A percentile compares a stretch with the other conserved stretches of the same genome.
Evolutionary conservation across 1,284 basidiomycete genomes (phyloP).

Genomic region (Ustilago trichophora): DNA sequence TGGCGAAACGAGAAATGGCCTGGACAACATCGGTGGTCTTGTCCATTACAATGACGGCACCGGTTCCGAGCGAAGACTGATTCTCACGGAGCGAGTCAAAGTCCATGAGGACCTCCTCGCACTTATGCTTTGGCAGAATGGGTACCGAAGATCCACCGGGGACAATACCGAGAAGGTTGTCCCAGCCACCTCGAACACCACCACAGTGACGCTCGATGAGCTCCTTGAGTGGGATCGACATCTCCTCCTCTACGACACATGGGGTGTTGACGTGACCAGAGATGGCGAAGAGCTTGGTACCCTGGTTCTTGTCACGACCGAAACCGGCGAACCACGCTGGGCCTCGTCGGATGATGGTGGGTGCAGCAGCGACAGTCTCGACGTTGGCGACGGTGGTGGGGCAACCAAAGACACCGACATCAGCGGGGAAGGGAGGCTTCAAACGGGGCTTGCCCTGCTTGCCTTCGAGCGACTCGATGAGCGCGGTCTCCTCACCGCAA

Average conservation of each 20-base stretch:
- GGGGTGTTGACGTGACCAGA: slow-evolving; percentile 98
- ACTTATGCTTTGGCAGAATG: slow-evolving; percentile 78
- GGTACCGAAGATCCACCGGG: slow-evolving; percentile 96
- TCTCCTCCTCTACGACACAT: slow-evolving; percentile 97
- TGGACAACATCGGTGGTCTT: slow-evolving; percentile 85
- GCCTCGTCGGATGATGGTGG: slow-evolving; percentile 93
- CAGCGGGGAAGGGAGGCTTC: slow-evolving; percentile 99
- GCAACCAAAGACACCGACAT: slow-evolving; percentile 95
- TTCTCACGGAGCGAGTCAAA: slow-evolving; percentile 97
- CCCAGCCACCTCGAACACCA: slow-evolving; percentile 92
- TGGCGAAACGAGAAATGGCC: slow-evolving; percentile 90
- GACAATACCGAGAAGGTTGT: slow-evolving; percentile 92
- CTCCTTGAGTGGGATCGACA: slow-evolving; percentile 94
- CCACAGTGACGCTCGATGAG: slow-evolving; percentile 96
- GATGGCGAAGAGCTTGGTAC: slow-evolving; percentile 94
- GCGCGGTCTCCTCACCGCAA: slow-evolving; percentile 96
- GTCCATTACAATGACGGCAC: slow-evolving; percentile 99
- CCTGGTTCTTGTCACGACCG: slow-evolving; percentile 90
- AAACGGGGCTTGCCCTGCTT: slow-evolving; percentile 98
- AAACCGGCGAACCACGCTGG: slow-evolving; percentile 92
- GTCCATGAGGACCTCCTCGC: slow-evolving; percentile 76
- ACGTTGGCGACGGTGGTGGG: slow-evolving; percentile 98
- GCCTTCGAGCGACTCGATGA: slow-evolving; percentile 94
- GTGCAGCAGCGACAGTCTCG: slow-evolving; percentile 96
- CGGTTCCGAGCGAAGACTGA: slow-evolving; percentile 92